phyloP scores from a whole-genome alignment of 129 eudicot genomes.

The Flaveria brownii region DNA sequence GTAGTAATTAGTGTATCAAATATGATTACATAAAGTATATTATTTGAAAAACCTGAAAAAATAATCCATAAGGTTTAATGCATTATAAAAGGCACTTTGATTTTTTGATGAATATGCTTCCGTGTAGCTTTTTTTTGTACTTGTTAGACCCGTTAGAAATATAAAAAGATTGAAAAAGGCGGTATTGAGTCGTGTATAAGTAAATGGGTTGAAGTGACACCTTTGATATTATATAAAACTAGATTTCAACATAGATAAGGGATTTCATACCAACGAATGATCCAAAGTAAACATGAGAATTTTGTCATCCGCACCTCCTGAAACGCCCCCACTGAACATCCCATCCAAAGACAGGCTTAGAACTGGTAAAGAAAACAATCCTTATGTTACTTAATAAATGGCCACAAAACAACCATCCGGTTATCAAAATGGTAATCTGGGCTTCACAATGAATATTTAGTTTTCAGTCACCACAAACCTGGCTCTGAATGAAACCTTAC shows the following conservation, averaged over 20 bases:
- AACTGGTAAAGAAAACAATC: conserved; percentile 39
- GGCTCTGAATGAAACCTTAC: conserved; percentile 83
- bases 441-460: not conserved
- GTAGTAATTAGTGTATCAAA: not conserved
- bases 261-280: conserved; percentile 49
- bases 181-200: too few relatives aligned
- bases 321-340: conserved; percentile 67
- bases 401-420: not conserved
- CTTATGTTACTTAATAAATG: not conserved
- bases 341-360: conserved; percentile 58
- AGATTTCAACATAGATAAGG: conserved; percentile 22
- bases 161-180: not conserved
- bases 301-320: conserved; percentile 86
- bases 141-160: not conserved
- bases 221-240: not conserved
- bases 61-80: not conserved
- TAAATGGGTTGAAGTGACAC: not conserved
- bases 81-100: not conserved
- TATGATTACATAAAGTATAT: not conserved
- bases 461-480: conserved; percentile 39
- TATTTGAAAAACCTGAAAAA: not conserved
- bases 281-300: conserved; percentile 53
- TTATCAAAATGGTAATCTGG: not conserved
- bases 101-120: not conserved
- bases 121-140: not conserved